Evolutionary conservation across 306 rosid genomes (phyloP), one percentile per base, ranked within the genome.

Genomic region (Coriaria nepalensis): DNA sequence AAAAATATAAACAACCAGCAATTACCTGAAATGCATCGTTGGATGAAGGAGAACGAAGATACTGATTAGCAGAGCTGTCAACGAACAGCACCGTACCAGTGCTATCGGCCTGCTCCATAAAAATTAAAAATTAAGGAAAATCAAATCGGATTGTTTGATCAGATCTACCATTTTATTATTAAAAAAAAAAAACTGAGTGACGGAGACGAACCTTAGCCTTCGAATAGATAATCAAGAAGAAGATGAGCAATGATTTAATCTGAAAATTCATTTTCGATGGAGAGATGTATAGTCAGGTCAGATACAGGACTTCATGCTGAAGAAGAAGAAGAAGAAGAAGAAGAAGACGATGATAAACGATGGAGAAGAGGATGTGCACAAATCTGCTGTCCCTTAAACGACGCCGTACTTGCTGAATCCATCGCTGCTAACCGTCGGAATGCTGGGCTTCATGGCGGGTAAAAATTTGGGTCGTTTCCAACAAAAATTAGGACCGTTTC

Each of bases 1-100:
- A 1, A 20, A 1, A 20, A 20, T 1, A 20, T 20, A 20, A 20
- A 20, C 3, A 20, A 20, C 29, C 29, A 20, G 2, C 29, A 20
- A 20, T 20, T 20, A 65, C 83, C 83, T 69, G 47, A 55, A 51
- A 55, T 37, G 52, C 71, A 73, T 73, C 68, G 45, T 59, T 58
- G 6, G 66, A 35, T n/a, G 73, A 63, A 12, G 55, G 43, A 39
- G 62, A 46, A 34, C 76, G 76, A 49, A 77, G 57, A 52, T 58
- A 72, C 9, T 55, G 73, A 35, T 60, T 59, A 43, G 66, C 10
- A 4, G 76, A 55, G 46, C 72, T 59, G 55, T 77, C 83, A 10
- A 77, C 52, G 66, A 77, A 77, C 35, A 68, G 57, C 6, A 68
- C 71, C 20, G 71, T 50, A 37, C 68, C 76, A 55, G 49, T 8